A percentile compares a stretch with the other conserved stretches of the same genome.
phyloP scores from a whole-genome alignment of 2,329 filamentous ascomycete species.

The Amphichorda felina region DNA sequence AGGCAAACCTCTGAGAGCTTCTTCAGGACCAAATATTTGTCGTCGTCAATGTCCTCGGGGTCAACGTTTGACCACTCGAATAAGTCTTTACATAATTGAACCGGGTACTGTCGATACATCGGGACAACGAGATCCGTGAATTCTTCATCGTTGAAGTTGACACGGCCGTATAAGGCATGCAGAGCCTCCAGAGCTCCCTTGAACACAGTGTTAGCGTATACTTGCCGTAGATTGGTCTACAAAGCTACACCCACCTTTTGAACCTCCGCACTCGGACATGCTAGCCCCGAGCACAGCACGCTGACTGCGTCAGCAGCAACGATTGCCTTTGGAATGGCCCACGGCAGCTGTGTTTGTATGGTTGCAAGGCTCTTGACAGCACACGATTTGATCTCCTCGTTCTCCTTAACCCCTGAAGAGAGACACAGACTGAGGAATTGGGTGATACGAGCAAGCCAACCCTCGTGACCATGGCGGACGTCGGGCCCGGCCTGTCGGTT shows the following conservation, averaged over 20 bases:
- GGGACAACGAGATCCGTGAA: constrained; percentile 68
- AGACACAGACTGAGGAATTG: constrained; percentile 65
- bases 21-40: constrained; percentile 85
- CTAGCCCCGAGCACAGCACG: constrained; percentile 59
- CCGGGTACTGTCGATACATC: constrained; percentile 62
- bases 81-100: constrained; percentile 60
- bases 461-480: constrained; percentile 68
- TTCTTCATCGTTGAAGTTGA: constrained; percentile 64
- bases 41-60: constrained; percentile 74
- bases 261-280: constrained; percentile 56
- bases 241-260: constrained; percentile 44
- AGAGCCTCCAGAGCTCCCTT: constrained; percentile 72
- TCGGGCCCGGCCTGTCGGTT: constrained; percentile 56
- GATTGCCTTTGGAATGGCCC: constrained; percentile 79
- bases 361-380: constrained; percentile 68
- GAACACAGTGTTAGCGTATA: constrained; percentile 9
- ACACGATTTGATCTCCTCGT: constrained; percentile 56
- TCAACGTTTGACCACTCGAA: constrained; percentile 74
- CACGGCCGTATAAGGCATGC: constrained; percentile 69
- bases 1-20: constrained; percentile 75
- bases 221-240: neutral
- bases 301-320: constrained; percentile 58
- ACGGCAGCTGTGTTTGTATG: constrained; percentile 68
- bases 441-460: constrained; percentile 74
- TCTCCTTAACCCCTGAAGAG: constrained; percentile 49